A percentile compares a stretch with the other conserved stretches of the same genome.
phyloP scores from a whole-genome alignment of 2,329 filamentous ascomycete genomes.

The Leptographium galeiforme region DNA sequence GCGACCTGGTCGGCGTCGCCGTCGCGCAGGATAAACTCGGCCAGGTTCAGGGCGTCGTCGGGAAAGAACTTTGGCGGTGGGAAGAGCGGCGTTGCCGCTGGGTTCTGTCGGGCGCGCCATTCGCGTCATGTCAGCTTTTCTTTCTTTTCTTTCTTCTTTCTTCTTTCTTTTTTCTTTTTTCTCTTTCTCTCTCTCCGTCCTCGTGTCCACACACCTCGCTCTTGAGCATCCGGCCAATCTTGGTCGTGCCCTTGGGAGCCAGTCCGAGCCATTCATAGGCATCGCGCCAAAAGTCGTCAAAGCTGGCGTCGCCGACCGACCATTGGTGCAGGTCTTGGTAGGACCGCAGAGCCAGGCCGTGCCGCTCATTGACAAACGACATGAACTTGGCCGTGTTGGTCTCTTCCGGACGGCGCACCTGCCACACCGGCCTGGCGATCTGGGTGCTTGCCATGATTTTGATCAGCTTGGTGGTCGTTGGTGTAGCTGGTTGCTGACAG shows the following conservation, averaged over 20 bases:
- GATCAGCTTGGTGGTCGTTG: neutral
- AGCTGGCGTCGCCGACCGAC: constrained; percentile 1
- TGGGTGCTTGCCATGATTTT: neutral
- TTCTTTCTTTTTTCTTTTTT: neutral
- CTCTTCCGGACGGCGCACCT: neutral
- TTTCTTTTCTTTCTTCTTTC: neutral
- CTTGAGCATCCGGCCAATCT: neutral
- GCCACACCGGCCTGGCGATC: neutral
- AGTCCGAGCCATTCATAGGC: constrained; percentile 4
- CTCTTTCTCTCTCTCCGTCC: neutral
- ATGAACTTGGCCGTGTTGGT: constrained; percentile 4
- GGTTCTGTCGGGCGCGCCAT: neutral
- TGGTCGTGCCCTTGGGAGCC: neutral
- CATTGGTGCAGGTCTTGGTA: constrained; percentile 5
- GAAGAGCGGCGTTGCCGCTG: neutral
- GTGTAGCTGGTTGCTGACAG: neutral
- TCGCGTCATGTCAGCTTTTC: neutral
- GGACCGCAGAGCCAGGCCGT: neutral
- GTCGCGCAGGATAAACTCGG: constrained; percentile 4
- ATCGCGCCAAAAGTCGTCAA: constrained; percentile 4
- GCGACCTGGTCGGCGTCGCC: constrained; percentile 19
- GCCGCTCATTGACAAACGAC: neutral
- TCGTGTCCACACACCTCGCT: neutral
- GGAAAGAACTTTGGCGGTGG: constrained; percentile 6
- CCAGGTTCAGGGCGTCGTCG: constrained; percentile 2